These are phyloP conservation scores for Nevesoporus exiguus DNA, from an alignment of 768 basidiomycete species.

Conservation along the genomic window DNA sequence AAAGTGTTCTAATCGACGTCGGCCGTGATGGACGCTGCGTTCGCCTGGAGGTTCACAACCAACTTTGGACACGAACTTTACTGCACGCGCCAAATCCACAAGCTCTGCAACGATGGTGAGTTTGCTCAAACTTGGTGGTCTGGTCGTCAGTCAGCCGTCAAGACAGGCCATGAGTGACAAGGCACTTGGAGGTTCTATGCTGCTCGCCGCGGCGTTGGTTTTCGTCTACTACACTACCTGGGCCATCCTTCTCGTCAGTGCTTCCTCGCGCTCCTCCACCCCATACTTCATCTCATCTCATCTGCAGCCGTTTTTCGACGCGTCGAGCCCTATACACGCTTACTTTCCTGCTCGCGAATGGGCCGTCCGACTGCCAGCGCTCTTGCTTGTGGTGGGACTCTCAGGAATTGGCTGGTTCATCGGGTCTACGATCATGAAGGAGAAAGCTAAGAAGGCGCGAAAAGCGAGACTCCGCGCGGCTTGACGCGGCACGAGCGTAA, in stretches of 20 bases:
- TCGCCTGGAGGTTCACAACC: background rate
- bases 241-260: slow-evolving; percentile 80
- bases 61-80: slow-evolving; percentile 19
- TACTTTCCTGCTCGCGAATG: slow-evolving; percentile 90
- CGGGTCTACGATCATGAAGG: slow-evolving; percentile 70
- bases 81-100: background rate
- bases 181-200: slow-evolving; percentile 73
- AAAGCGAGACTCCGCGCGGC: slow-evolving; percentile 62
- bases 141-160: slow-evolving; percentile 4
- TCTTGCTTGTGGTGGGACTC: slow-evolving; percentile 77
- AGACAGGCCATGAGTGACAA: slow-evolving; percentile 76
- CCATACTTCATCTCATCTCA: slow-evolving; percentile 8
- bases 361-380: slow-evolving; percentile 84
- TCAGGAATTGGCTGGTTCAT: slow-evolving; percentile 78
- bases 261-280: background rate
- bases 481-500: slow-evolving; percentile 27
- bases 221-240: slow-evolving; percentile 92
- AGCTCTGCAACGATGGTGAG: slow-evolving; percentile 27
- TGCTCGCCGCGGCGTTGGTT: slow-evolving; percentile 68
- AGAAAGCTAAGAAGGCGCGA: slow-evolving; percentile 64
- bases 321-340: slow-evolving; percentile 64
- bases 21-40: no score
- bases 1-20: no score
- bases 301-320: slow-evolving; percentile 77
- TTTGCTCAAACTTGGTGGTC: background rate